phyloP scores from a whole-genome alignment of 2,329 filamentous ascomycete genomes.

The Rugonectria rugulosa region DNA sequence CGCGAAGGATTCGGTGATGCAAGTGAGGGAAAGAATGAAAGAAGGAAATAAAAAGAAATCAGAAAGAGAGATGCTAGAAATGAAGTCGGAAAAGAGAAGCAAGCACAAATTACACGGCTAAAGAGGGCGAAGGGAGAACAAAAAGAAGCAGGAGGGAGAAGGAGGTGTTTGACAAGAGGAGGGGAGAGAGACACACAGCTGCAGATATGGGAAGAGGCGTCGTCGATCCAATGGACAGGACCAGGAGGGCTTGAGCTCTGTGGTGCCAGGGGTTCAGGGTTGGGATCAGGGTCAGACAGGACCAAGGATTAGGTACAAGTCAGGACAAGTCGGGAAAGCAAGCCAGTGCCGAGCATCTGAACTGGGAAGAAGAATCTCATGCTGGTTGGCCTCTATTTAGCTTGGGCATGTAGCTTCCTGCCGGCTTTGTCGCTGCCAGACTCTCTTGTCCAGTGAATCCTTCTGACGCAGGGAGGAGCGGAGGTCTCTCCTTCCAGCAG shows the following conservation, averaged over 20 bases:
- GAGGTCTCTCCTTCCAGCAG: too few species aligned
- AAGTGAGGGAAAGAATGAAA: conserved; percentile 1
- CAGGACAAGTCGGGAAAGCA: conserved; percentile 7
- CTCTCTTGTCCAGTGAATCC: conserved; percentile 1
- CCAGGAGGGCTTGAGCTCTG: background rate
- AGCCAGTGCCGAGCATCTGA: background rate
- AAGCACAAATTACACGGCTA: background rate
- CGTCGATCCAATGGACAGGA: conserved; percentile 11
- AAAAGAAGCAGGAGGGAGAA: conserved; percentile 4
- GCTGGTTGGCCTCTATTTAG: background rate
- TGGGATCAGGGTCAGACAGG: conserved; percentile 8
- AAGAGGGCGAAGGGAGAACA: conserved; percentile 5
- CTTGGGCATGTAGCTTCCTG: background rate
- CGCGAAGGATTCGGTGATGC: background rate
- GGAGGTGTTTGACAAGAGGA: too few species aligned
- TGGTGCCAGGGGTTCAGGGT: too few species aligned
- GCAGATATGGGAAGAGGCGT: too few species aligned
- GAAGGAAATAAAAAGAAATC: background rate
- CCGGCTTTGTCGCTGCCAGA: background rate
- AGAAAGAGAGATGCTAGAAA: conserved; percentile 5
- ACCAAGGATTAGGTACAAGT: background rate
- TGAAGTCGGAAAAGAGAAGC: background rate
- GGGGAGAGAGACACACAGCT: conserved; percentile 5
- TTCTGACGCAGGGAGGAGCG: background rate
- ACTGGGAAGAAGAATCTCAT: background rate